Evolutionary conservation across 306 rosid species (phyloP).

Genomic region (Canavalia gladiata): DNA sequence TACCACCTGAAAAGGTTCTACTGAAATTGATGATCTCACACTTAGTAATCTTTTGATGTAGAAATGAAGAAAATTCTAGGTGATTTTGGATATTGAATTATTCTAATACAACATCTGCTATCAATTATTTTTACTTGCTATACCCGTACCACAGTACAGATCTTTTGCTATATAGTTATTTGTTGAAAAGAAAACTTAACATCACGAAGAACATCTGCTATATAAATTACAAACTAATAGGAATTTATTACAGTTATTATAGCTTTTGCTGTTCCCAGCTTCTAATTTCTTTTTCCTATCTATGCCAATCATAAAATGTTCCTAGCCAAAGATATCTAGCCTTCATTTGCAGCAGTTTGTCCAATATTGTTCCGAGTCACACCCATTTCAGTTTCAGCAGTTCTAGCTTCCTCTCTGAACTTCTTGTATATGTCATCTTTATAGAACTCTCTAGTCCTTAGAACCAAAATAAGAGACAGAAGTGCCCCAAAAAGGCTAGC

Average conservation of each 20-base stretch:
- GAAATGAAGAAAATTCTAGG: too few relatives aligned
- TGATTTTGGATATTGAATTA: too few relatives aligned
- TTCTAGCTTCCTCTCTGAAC: constrained; percentile 50
- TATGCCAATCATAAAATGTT: too few relatives aligned
- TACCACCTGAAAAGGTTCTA: too few relatives aligned
- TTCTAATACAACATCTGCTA: too few relatives aligned
- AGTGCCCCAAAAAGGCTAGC: constrained; percentile 58
- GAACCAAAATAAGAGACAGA: constrained; percentile 58
- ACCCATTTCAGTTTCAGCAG: constrained; percentile 42
- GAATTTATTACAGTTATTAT: not conserved
- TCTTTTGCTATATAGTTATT: too few relatives aligned
- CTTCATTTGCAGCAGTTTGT: constrained; percentile 8
- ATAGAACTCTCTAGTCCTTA: constrained; percentile 62
- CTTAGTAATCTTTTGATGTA: too few relatives aligned
- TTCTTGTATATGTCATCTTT: constrained; percentile 60
- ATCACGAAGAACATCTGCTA: not conserved
- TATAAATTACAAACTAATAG: not conserved
- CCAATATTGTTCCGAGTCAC: constrained; percentile 29
- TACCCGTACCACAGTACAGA: too few relatives aligned
- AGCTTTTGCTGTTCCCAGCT: too few relatives aligned
- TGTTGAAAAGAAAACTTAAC: not conserved
- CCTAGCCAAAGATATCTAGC: not conserved
- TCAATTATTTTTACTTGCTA: too few relatives aligned
- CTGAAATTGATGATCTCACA: too few relatives aligned
- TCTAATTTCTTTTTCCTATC: too few relatives aligned